Percentiles rank a stretch among this genome's conserved stretches.
Evolutionary conservation across 495 filamentous ascomycete species (phyloP).

Genomic region (Penicillium paxilli): DNA sequence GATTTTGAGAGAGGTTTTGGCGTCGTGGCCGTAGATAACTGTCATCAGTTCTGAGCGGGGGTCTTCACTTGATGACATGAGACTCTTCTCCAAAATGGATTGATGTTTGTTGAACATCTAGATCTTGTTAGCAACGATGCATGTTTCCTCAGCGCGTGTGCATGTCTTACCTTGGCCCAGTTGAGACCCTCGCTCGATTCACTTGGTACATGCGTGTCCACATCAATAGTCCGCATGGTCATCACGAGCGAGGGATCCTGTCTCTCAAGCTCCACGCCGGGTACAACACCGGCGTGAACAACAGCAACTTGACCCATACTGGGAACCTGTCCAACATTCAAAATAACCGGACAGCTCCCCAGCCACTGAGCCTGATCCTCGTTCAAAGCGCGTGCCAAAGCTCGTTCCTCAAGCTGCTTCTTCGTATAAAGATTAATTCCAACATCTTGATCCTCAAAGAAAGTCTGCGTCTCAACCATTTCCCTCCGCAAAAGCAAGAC

Average conservation of each 20-base stretch:
- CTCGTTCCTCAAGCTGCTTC: slow-evolving; percentile 37
- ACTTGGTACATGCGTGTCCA: slow-evolving; percentile 61
- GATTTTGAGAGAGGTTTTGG: slow-evolving; percentile 66
- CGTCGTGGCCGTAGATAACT: slow-evolving; percentile 87
- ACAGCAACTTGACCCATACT: slow-evolving; percentile 63
- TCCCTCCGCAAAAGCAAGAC: slow-evolving; percentile 59
- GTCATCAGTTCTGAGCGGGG: slow-evolving; percentile 40
- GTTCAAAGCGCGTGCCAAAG: slow-evolving; percentile 52
- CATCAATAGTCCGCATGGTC: slow-evolving; percentile 84
- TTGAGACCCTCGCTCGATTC: slow-evolving; percentile 54
- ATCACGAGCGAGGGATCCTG: slow-evolving; percentile 83
- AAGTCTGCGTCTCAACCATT: slow-evolving; percentile 24
- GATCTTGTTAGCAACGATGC: neutral
- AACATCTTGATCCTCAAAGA: slow-evolving; percentile 6
- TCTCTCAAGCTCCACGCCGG: slow-evolving; percentile 65
- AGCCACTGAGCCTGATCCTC: slow-evolving; percentile 72
- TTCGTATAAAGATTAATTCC: slow-evolving; percentile 8
- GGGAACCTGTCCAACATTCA: slow-evolving; percentile 62
- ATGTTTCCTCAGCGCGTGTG: neutral
- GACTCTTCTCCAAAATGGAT: slow-evolving; percentile 28
- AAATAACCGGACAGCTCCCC: slow-evolving; percentile 68
- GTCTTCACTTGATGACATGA: slow-evolving; percentile 16
- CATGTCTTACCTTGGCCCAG: slow-evolving; percentile 64
- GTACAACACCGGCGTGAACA: slow-evolving; percentile 83
- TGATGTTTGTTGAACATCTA: slow-evolving; percentile 62